Percentiles rank a stretch among this genome's conserved stretches.
phyloP scores from a whole-genome alignment of 768 basidiomycete species.

The Rhizopogon salebrosus region DNA sequence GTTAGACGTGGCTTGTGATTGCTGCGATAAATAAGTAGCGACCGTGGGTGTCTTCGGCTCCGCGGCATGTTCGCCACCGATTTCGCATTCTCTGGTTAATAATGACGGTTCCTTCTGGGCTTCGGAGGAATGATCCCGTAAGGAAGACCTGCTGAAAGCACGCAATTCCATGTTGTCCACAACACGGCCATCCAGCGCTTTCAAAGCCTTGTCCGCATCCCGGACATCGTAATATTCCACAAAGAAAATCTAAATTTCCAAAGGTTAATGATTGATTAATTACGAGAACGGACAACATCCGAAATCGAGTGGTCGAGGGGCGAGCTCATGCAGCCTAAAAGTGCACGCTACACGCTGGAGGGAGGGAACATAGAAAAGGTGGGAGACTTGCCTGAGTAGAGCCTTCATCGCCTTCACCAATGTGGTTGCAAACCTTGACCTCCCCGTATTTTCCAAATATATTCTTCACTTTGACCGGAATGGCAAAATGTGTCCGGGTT shows the following conservation, averaged over 20 bases:
- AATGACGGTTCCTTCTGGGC: slow-evolving; percentile 23
- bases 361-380: not conserved
- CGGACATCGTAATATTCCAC: slow-evolving; percentile 70
- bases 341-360: not conserved
- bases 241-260: slow-evolving; percentile 35
- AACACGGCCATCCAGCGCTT: slow-evolving; percentile 41
- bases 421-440: slow-evolving; percentile 21
- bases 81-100: slow-evolving; percentile 20
- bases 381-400: slow-evolving; percentile 22
- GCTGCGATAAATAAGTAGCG: slow-evolving; percentile 29
- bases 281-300: not conserved
- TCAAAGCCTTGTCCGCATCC: slow-evolving; percentile 47
- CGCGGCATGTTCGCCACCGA: slow-evolving; percentile 28
- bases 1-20: slow-evolving; percentile 20
- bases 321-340: slow-evolving; percentile 1
- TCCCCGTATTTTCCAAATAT: slow-evolving; percentile 26
- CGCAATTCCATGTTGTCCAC: slow-evolving; percentile 50
- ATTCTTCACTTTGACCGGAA: slow-evolving; percentile 25
- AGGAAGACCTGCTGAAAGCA: slow-evolving; percentile 32
- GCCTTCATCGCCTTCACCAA: slow-evolving; percentile 21
- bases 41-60: slow-evolving; percentile 33
- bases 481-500: slow-evolving; percentile 10
- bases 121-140: slow-evolving; percentile 19
- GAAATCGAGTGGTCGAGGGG: not conserved
- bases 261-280: not conserved